Evolutionary conservation across 2,329 filamentous ascomycete species (phyloP).

Genomic region (Cercospora sp.): DNA sequence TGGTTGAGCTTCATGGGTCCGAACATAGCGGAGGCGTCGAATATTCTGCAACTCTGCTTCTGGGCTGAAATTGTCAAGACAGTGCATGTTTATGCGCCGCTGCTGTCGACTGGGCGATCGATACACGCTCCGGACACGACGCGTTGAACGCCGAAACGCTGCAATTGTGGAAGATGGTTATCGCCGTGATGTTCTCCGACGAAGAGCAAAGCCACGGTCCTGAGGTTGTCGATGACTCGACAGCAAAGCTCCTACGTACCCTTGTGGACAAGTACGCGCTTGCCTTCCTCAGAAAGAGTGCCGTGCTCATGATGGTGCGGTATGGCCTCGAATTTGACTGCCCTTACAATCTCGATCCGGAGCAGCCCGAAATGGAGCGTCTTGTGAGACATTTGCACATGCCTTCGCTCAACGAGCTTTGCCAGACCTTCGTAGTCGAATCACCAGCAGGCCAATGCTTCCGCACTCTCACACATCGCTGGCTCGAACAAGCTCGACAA

Average conservation of each 20-base stretch:
- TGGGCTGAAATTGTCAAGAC: conserved; percentile 88
- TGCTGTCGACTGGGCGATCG: conserved; percentile 8
- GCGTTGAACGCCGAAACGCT: neutral
- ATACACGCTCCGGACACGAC: neutral
- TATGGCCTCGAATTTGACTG: conserved; percentile 83
- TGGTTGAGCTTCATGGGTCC: conserved; percentile 38
- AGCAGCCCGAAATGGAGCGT: conserved; percentile 68
- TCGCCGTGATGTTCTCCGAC: conserved; percentile 12
- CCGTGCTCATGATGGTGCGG: conserved; percentile 81
- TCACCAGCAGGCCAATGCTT: conserved; percentile 45
- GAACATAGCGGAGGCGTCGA: conserved; percentile 33
- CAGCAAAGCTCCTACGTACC: conserved; percentile 31
- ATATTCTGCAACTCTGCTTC: conserved; percentile 83
- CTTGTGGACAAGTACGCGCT: conserved; percentile 78
- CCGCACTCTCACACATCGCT: conserved; percentile 61
- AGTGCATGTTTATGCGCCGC: conserved; percentile 56
- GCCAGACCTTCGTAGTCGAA: conserved; percentile 56
- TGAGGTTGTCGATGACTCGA: conserved; percentile 1
- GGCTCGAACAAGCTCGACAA: conserved; percentile 64
- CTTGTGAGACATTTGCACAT: conserved; percentile 74
- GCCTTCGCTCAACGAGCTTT: conserved; percentile 77
- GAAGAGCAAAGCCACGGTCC: conserved; percentile 2
- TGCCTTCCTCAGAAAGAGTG: conserved; percentile 82
- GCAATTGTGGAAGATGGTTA: conserved; percentile 7
- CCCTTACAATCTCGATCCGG: conserved; percentile 48